Percentiles rank a stretch among this genome's conserved stretches.
These are phyloP conservation scores for Penicillium aurantiogriseum DNA, from an alignment of 2,329 filamentous ascomycete species.

Conservation along the genomic window DNA sequence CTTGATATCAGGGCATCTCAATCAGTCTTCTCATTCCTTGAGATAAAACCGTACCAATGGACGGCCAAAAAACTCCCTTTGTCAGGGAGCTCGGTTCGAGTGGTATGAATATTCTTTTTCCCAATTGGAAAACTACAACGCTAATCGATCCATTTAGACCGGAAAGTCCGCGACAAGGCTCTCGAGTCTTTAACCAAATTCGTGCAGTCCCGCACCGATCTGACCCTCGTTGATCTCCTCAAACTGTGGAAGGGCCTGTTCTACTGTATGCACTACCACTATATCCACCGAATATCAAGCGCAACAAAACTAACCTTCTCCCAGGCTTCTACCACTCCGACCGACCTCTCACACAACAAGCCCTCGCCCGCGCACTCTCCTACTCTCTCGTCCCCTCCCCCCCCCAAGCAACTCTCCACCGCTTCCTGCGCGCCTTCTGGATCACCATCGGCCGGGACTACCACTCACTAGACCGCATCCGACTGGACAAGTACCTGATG, in stretches of 20 bases:
- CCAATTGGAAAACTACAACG: neutral
- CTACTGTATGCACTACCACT: conserved; percentile 57
- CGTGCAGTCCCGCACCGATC: conserved; percentile 62
- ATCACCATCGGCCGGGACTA: conserved; percentile 68
- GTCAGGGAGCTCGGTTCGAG: conserved; percentile 81
- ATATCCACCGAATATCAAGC: neutral
- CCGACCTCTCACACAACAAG: conserved; percentile 81
- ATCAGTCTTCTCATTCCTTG: conserved; percentile 10
- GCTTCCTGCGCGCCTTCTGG: conserved; percentile 66
- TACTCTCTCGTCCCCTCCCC: conserved; percentile 62
- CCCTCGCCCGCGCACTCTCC: conserved; percentile 74
- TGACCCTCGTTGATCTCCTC: conserved; percentile 69
- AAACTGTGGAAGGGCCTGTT: conserved; percentile 96
- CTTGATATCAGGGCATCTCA: neutral
- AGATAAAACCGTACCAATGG: conserved; percentile 25
- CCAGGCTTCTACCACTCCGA: conserved; percentile 86
- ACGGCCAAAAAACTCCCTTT: conserved; percentile 62
- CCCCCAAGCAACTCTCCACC: conserved; percentile 46
- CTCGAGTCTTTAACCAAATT: conserved; percentile 74
- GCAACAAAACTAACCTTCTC: neutral
- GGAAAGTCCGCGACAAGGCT: conserved; percentile 72
- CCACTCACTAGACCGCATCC: conserved; percentile 67
- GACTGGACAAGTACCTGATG: conserved; percentile 91
- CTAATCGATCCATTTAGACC: conserved; percentile 56
- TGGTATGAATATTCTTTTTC: conserved; percentile 51